Evolutionary conservation across 164 flowering plant species (phyloP).

Genomic region (Liriodendron chinense): DNA sequence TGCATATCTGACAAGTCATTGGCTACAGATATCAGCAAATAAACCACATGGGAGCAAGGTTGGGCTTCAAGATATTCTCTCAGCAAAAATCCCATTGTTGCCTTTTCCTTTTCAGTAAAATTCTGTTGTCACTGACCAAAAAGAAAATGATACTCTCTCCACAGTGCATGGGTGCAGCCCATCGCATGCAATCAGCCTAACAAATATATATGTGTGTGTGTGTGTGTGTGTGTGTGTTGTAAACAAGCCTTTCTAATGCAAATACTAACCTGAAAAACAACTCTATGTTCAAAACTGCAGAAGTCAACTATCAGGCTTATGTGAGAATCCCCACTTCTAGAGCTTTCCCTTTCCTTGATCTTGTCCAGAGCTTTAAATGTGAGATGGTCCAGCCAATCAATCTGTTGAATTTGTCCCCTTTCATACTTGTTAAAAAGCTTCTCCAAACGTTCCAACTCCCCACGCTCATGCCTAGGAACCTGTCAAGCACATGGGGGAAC

Average conservation of each 20-base stretch:
- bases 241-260: background rate
- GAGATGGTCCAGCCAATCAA: slow-evolving; percentile 97
- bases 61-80: too few species aligned
- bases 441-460: slow-evolving; percentile 92
- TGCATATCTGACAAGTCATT: too few species aligned
- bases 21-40: too few species aligned
- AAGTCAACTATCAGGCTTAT: slow-evolving; percentile 79
- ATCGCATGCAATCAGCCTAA: too few species aligned
- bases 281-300: slow-evolving; percentile 92
- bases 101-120: too few species aligned
- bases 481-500: slow-evolving; percentile 11
- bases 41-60: too few species aligned
- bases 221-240: too few species aligned
- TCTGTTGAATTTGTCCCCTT: slow-evolving; percentile 82
- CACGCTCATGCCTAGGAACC: slow-evolving; percentile 95
- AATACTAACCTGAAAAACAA: slow-evolving; percentile 84
- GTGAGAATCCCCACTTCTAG: slow-evolving; percentile 62
- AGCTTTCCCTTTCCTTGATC: slow-evolving; percentile 76
- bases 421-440: slow-evolving; percentile 94
- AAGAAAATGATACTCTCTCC: too few species aligned
- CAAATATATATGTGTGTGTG: too few species aligned
- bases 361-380: slow-evolving; percentile 77
- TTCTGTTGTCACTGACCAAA: too few species aligned
- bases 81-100: too few species aligned
- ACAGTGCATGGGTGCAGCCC: too few species aligned